phyloP scores from a whole-genome alignment of 2,329 filamentous ascomycete species.

The Domatiomyces catenatus region DNA sequence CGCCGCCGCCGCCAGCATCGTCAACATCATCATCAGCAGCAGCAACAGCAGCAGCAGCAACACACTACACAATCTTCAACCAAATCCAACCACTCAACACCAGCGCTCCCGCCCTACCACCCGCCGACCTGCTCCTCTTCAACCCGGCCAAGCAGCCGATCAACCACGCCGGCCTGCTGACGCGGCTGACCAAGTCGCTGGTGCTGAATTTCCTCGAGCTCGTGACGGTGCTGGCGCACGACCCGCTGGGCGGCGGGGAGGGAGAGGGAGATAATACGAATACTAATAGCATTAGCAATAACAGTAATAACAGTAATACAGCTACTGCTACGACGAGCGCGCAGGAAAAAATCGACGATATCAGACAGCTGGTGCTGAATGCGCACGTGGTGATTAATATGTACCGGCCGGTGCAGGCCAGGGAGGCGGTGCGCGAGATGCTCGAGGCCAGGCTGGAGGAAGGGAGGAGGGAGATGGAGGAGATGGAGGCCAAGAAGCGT shows the following conservation, averaged over 20 bases:
- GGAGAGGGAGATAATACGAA: not conserved
- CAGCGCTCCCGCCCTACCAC: constrained; percentile 23
- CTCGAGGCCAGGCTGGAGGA: constrained; percentile 72
- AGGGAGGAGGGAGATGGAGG: constrained; percentile 59
- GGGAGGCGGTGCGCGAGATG: constrained; percentile 71
- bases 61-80: constrained; percentile 58
- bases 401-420: constrained; percentile 81
- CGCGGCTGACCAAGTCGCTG: constrained; percentile 66
- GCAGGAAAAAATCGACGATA: constrained; percentile 53
- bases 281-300: too few relatives aligned
- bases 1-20: constrained; percentile 55
- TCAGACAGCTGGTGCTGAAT: constrained; percentile 74
- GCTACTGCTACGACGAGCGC: constrained; percentile 1
- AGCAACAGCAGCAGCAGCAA: constrained; percentile 9
- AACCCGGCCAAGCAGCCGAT: constrained; percentile 38
- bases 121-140: constrained; percentile 40
- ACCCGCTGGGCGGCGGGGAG: constrained; percentile 29
- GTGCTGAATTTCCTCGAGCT: constrained; percentile 82
- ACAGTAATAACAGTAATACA: too few relatives aligned
- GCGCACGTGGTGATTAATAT: constrained; percentile 88
- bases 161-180: constrained; percentile 44
- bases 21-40: constrained; percentile 25
- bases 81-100: constrained; percentile 49
- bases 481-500: constrained; percentile 57
- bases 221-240: constrained; percentile 52